Evolutionary conservation across 2,329 filamentous ascomycete genomes (phyloP).

Genomic region (Sclerotiophoma versabilis): DNA sequence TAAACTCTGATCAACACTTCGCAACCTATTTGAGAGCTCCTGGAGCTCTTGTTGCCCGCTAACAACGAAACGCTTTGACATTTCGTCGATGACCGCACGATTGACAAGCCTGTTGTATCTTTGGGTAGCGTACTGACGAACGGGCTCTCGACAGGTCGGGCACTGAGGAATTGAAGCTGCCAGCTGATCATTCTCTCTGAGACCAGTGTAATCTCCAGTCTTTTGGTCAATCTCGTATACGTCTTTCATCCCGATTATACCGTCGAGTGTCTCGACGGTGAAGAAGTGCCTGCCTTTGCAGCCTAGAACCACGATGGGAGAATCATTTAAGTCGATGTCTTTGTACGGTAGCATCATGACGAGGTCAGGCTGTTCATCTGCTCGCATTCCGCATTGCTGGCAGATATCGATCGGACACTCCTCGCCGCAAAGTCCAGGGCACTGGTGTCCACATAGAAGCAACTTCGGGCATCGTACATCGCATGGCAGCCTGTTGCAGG

Average conservation of each 20-base stretch:
- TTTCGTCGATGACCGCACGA: constrained; percentile 48
- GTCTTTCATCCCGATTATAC: constrained; percentile 35
- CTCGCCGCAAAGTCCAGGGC: constrained; percentile 43
- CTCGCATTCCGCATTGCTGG: constrained; percentile 30
- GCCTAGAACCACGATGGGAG: constrained; percentile 34
- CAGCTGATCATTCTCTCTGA: constrained; percentile 36
- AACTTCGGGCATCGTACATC: constrained; percentile 35
- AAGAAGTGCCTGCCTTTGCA: constrained; percentile 42
- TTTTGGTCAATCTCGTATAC: constrained; percentile 25
- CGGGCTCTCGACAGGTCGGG: constrained; percentile 42
- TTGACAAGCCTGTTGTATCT: constrained; percentile 51
- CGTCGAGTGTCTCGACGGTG: constrained; percentile 41
- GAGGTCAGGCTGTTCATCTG: constrained; percentile 33
- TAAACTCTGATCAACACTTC: constrained; percentile 24
- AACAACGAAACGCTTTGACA: constrained; percentile 48
- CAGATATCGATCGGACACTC: constrained; percentile 33
- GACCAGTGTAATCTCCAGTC: constrained; percentile 27
- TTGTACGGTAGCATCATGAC: constrained; percentile 31
- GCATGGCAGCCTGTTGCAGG: constrained; percentile 43
- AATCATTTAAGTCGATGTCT: constrained; percentile 40
- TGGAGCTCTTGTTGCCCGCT: constrained; percentile 37
- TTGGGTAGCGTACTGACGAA: constrained; percentile 44
- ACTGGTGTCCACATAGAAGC: constrained; percentile 42
- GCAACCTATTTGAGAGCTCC: constrained; percentile 27
- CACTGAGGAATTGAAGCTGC: constrained; percentile 39